Evolutionary conservation across 148 eudicot genomes (phyloP), one percentile per base, ranked within the genome.

Genomic region (Arctostaphylos glauca): DNA sequence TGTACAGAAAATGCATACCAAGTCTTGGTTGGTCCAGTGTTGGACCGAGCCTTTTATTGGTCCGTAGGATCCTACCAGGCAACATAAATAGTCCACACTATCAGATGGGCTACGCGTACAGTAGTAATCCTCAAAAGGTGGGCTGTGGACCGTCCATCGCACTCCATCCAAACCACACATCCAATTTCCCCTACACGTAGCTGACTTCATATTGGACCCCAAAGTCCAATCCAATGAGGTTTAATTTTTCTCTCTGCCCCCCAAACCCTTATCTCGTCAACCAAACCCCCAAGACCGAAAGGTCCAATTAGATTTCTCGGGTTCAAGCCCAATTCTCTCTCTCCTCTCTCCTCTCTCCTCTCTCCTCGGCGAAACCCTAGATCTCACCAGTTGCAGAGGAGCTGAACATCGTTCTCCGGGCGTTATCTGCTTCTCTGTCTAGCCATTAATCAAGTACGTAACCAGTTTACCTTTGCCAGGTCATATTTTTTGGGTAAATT

Each of bases 211-310:
- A 75, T 81, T 82, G 88, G 85, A 86, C 83, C 85, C 76, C 72
- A 86, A 83, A 83, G 88, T 86, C 88, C 88, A 86, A 83, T 86
- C 88, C 88, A 83, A 80, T 86, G 48, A 18, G 18, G 47, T 77
- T 86, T 86, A 49, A 25, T 53, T 77, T 50, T 31, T 50, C 41
- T 59, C 53, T 58, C 64, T 77, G 84, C 23, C 53, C 48, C 38
- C 76, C 4, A 48, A 9, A 81, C 21, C 53, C 43, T 52, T 43
- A 64, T 25, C 41, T 38, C 43, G n/a, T 15, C 49, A 43, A 76
- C 58, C 80, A 76, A 76, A 64, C 62, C 85, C 67, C 81, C 48
- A 67, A 56, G 16, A 9, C 25, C 10, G 5, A 31, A 46, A 5
- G 80, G 88, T 83, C 86, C 82, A 84, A 77, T 86, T 81, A 60